A percentile compares a stretch with the other conserved stretches of the same genome.
phyloP scores from a whole-genome alignment of 106 monocot species.

The Hemerocallis citrina region DNA sequence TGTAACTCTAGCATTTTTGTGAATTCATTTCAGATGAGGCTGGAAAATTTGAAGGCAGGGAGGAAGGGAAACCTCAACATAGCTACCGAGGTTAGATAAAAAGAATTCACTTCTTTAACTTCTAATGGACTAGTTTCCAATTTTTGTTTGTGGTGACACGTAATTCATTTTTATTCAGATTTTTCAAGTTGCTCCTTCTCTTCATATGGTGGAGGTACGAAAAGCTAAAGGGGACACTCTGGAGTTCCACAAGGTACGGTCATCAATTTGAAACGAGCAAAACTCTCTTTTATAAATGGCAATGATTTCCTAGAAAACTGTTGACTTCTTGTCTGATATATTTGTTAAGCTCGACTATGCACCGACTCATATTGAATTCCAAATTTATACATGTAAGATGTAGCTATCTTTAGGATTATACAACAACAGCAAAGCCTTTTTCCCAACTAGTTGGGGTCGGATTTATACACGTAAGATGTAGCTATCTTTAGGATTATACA shows the following conservation, averaged over 20 bases:
- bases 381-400: too few relatives aligned
- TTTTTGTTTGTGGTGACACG: neutral
- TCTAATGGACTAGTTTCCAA: neutral
- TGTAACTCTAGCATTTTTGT: neutral
- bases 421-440: too few relatives aligned
- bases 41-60: conserved; percentile 66
- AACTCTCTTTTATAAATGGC: too few relatives aligned
- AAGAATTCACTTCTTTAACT: neutral
- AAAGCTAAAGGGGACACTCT: conserved; percentile 92
- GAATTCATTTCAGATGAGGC: conserved; percentile 51
- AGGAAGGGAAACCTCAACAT: conserved; percentile 89
- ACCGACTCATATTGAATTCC: too few relatives aligned
- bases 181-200: conserved; percentile 89
- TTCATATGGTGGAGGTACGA: conserved; percentile 88
- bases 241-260: conserved; percentile 82
- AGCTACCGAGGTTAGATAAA: conserved; percentile 27
- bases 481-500: too few relatives aligned
- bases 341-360: neutral
- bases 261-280: too few relatives aligned
- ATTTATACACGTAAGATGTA: too few relatives aligned
- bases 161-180: conserved; percentile 26
- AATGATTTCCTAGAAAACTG: too few relatives aligned
- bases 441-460: too few relatives aligned
- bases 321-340: neutral
- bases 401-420: too few relatives aligned